Evolutionary conservation across 2,329 filamentous ascomycete genomes (phyloP).

Genomic region (Aspergillus viridinutans): DNA sequence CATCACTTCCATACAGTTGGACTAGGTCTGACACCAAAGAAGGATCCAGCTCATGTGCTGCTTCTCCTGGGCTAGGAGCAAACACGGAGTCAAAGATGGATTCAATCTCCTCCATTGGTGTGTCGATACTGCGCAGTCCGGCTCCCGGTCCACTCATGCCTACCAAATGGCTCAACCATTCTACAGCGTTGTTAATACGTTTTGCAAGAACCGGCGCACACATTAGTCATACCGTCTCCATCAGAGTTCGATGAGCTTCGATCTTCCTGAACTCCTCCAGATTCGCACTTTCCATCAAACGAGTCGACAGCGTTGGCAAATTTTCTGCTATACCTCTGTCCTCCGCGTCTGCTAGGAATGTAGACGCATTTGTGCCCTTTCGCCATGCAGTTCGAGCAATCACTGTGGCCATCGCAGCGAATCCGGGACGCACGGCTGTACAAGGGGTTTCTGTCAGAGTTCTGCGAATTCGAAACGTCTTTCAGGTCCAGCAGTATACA

Average conservation of each 20-base stretch:
- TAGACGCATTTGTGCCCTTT: constrained; percentile 26
- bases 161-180: constrained; percentile 15
- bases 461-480: constrained; percentile 1
- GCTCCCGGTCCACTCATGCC: constrained; percentile 44
- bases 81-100: constrained; percentile 44
- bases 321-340: constrained; percentile 1
- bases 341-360: constrained; percentile 24
- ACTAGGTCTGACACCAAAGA: constrained; percentile 21
- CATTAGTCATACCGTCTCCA: constrained; percentile 1
- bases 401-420: constrained; percentile 45
- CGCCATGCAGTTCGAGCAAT: constrained; percentile 35
- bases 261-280: neutral
- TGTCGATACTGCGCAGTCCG: constrained; percentile 45
- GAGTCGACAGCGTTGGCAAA: neutral
- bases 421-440: constrained; percentile 44
- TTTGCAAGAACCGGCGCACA: neutral
- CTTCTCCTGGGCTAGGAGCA: constrained; percentile 2
- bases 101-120: constrained; percentile 46
- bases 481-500: constrained; percentile 12
- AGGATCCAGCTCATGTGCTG: neutral
- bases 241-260: neutral
- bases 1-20: constrained; percentile 42
- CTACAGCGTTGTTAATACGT: constrained; percentile 1
- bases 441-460: constrained; percentile 1
- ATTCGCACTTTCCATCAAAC: neutral